phyloP scores from a whole-genome alignment of 1,284 basidiomycete genomes.

The Cryptococcus deneoformans region DNA sequence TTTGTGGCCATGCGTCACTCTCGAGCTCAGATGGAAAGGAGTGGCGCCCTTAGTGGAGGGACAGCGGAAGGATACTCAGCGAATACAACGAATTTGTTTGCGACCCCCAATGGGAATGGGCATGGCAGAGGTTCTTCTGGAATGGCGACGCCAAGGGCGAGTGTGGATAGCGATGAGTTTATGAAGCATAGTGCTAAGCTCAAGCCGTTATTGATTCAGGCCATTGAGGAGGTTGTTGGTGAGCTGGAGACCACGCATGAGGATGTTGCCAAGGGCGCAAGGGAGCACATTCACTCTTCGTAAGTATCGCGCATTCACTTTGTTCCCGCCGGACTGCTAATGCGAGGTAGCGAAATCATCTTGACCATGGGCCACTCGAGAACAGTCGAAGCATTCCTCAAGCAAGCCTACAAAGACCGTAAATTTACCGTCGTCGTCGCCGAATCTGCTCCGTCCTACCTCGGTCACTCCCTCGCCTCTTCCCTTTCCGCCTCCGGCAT shows the following conservation, averaged over 20 bases:
- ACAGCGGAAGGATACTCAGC: constrained; percentile 17
- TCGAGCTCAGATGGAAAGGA: constrained; percentile 43
- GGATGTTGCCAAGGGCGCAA: constrained; percentile 89
- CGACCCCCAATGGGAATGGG: constrained; percentile 14
- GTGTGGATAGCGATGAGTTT: constrained; percentile 38
- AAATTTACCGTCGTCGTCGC: constrained; percentile 97
- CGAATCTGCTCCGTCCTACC: constrained; percentile 87
- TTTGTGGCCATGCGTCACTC: constrained; percentile 50
- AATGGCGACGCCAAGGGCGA: constrained; percentile 9
- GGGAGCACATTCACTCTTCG: constrained; percentile 97
- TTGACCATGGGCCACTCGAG: constrained; percentile 90
- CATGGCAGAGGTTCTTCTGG: constrained; percentile 7
- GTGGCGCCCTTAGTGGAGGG: constrained; percentile 15
- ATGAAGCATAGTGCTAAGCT: constrained; percentile 46
- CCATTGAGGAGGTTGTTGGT: constrained; percentile 89
- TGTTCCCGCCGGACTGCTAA: not conserved
- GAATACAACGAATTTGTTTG: constrained; percentile 31
- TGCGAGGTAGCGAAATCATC: constrained; percentile 75
- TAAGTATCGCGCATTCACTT: constrained; percentile 50
- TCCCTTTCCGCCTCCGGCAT: constrained; percentile 75
- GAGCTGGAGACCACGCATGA: constrained; percentile 96
- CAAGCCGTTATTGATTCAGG: constrained; percentile 68
- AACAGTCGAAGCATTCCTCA: constrained; percentile 93
- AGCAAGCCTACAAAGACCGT: constrained; percentile 80
- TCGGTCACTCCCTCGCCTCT: constrained; percentile 80